Percentiles rank a stretch among this genome's conserved stretches.
Evolutionary conservation across 768 basidiomycete genomes (phyloP).

Genomic region (Mycena epipterygia): DNA sequence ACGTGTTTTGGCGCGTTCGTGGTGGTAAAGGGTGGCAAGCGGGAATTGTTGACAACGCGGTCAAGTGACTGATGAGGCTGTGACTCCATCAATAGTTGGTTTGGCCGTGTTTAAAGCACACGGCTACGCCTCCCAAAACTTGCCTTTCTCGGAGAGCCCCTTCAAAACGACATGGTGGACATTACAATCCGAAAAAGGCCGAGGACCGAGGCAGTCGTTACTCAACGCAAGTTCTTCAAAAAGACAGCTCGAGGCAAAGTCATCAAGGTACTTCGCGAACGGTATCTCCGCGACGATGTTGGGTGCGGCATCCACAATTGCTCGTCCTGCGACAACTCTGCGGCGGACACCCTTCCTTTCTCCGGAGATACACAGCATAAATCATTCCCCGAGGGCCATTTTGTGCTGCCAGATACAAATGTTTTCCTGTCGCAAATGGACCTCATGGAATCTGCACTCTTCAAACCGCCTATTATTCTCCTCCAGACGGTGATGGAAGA

Average conservation of each 20-base stretch:
- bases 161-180: slow-evolving; percentile 52
- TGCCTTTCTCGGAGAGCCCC: not conserved
- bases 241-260: slow-evolving; percentile 96
- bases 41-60: slow-evolving; percentile 19
- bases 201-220: slow-evolving; percentile 76
- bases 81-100: not conserved
- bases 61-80: slow-evolving; percentile 22
- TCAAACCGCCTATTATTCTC: slow-evolving; percentile 86
- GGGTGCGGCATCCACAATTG: slow-evolving; percentile 87
- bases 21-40: not conserved
- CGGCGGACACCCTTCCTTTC: slow-evolving; percentile 66
- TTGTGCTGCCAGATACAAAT: slow-evolving; percentile 94
- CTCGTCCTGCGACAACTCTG: slow-evolving; percentile 63
- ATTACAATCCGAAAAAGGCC: slow-evolving; percentile 84
- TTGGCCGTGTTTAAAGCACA: not conserved
- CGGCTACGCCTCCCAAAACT: not conserved
- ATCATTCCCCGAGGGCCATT: slow-evolving; percentile 77
- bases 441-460: slow-evolving; percentile 83
- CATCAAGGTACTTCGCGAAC: slow-evolving; percentile 93
- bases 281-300: slow-evolving; percentile 94
- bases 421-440: slow-evolving; percentile 98
- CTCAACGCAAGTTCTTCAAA: slow-evolving; percentile 94
- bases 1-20: slow-evolving; percentile 25
- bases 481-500: slow-evolving; percentile 97
- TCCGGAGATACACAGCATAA: slow-evolving; percentile 71